Evolutionary conservation across 2,329 filamentous ascomycete genomes (phyloP), one percentile per base, ranked within the genome.

Genomic region (Cladophialophora chaetospira): DNA sequence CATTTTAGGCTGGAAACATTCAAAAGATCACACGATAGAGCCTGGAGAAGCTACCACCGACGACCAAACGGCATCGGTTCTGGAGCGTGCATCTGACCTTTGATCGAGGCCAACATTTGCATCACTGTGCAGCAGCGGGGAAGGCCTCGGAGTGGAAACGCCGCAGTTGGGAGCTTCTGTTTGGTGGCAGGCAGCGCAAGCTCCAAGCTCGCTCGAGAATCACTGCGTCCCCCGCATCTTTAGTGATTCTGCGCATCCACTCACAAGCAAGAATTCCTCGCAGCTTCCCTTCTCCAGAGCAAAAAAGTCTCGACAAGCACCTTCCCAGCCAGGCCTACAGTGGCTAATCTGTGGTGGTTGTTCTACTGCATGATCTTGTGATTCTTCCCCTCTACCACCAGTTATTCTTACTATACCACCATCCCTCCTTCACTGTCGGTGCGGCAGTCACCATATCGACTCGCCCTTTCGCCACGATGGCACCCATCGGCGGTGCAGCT

Each of bases 401-500:
- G n/a, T 42, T 51, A 19, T 33, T 10, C 26, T 38, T n/a, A n/a
- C 33, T 21, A 9, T 19, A 29, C 36, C 11, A 19, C 31, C 29
- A 15, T 15, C 25, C n/a, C 28, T 42, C 43, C 10, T 28, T 26
- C 42, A 45, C 23, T 36, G 47, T 46, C 23, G 13, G 10, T 21
- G 31, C n/a, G 31, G 23, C 46, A 36, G 31, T 51, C 46, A 45
- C 45, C 38, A 28, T 19, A 51, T 31, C 48, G 51, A 33, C 25
- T 45, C 53, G 28, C 40, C 48, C 35, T 43, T 53, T 52, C 21
- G 47, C 59, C 65, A 55, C 25, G 55, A 67, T 67, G 65, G 65
- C 65, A 49, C 62, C 60, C 26, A 62, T 65, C 53, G 52, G 58
- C 51, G 53, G 58, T n/a, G 57, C 56, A 50, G 62, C 64, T 38